These are phyloP conservation scores for Tribonema minus DNA, from an alignment of 108 stramenopile genomes.

Conservation along the genomic window DNA sequence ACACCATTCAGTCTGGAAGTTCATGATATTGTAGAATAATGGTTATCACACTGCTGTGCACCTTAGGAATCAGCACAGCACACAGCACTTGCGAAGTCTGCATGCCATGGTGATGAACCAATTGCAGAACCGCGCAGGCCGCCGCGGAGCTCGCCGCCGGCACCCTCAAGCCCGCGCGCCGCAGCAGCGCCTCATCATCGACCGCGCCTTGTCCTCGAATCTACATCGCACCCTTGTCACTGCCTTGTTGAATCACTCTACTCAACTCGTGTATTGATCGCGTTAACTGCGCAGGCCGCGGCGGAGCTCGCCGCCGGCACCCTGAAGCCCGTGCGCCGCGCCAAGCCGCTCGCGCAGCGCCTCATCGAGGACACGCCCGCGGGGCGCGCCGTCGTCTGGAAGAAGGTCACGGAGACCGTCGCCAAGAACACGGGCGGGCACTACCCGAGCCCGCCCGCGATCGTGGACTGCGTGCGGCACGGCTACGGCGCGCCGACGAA, in stretches of 20 bases:
- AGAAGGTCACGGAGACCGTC: constrained; percentile 77
- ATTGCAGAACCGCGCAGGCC: constrained; percentile 72
- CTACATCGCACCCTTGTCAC: too few relatives aligned
- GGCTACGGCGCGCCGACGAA: constrained; percentile 33
- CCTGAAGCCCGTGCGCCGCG: constrained; percentile 75
- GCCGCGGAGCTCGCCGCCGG: constrained; percentile 79
- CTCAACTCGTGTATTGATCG: too few relatives aligned
- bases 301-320: constrained; percentile 72
- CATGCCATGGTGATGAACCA: too few relatives aligned
- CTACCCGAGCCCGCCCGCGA: constrained; percentile 89
- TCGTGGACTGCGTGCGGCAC: constrained; percentile 75
- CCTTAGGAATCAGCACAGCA: too few relatives aligned
- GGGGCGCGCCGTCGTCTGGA: constrained; percentile 84
- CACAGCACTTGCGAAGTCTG: too few relatives aligned
- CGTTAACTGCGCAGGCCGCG: constrained; percentile 72
- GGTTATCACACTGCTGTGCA: too few relatives aligned
- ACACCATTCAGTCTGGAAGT: too few relatives aligned
- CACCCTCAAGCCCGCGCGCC: constrained; percentile 69
- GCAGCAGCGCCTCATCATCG: too few relatives aligned
- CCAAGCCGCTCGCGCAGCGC: constrained; percentile 70
- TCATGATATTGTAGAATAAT: too few relatives aligned
- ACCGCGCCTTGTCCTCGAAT: too few relatives aligned
- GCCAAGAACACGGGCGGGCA: constrained; percentile 85
- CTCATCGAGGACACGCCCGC: constrained; percentile 82
- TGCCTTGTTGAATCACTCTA: too few relatives aligned